These are phyloP conservation scores for Starmera stellimalicola DNA, from an alignment of 1,139 yeast species.

Conservation along the genomic window DNA sequence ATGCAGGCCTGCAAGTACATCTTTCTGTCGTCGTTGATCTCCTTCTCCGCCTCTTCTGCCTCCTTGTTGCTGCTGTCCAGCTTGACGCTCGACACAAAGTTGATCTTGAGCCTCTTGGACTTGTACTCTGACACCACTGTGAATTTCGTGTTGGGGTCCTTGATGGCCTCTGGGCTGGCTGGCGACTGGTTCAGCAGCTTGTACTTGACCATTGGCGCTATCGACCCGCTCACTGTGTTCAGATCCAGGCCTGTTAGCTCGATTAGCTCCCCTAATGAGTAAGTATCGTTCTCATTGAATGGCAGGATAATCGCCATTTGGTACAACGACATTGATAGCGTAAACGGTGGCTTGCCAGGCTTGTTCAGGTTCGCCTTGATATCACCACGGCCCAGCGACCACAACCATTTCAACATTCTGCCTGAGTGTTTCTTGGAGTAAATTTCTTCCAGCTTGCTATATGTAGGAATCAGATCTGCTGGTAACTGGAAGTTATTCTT, in stretches of 20 bases:
- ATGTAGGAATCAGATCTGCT: slow-evolving; percentile 51
- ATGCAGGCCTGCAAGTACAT: slow-evolving; percentile 85
- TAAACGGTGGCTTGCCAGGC: slow-evolving; percentile 76
- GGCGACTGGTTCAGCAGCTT: slow-evolving; percentile 64
- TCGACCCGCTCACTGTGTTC: slow-evolving; percentile 62
- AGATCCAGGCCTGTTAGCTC: slow-evolving; percentile 61
- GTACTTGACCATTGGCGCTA: slow-evolving; percentile 71
- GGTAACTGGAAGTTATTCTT: slow-evolving; percentile 48
- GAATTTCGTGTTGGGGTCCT: slow-evolving; percentile 49
- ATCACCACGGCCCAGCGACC: slow-evolving; percentile 94
- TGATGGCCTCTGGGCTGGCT: slow-evolving; percentile 38
- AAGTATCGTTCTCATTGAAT: slow-evolving; percentile 55
- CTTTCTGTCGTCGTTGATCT: slow-evolving; percentile 80
- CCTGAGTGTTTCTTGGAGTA: slow-evolving; percentile 78
- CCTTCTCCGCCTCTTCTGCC: slow-evolving; percentile 73
- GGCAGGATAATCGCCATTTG: slow-evolving; percentile 83
- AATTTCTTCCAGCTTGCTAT: slow-evolving; percentile 56
- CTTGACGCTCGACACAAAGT: slow-evolving; percentile 77
- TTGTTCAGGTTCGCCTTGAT: slow-evolving; percentile 79
- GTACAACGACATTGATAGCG: slow-evolving; percentile 71
- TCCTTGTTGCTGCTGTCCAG: slow-evolving; percentile 54
- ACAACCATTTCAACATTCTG: slow-evolving; percentile 87
- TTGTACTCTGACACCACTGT: slow-evolving; percentile 75
- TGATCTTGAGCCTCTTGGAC: slow-evolving; percentile 76
- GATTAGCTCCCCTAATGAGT: slow-evolving; percentile 52